Evolutionary conservation across 495 filamentous ascomycete species (phyloP), one percentile per base, ranked within the genome.

Genomic region (Neurospora sp.): DNA sequence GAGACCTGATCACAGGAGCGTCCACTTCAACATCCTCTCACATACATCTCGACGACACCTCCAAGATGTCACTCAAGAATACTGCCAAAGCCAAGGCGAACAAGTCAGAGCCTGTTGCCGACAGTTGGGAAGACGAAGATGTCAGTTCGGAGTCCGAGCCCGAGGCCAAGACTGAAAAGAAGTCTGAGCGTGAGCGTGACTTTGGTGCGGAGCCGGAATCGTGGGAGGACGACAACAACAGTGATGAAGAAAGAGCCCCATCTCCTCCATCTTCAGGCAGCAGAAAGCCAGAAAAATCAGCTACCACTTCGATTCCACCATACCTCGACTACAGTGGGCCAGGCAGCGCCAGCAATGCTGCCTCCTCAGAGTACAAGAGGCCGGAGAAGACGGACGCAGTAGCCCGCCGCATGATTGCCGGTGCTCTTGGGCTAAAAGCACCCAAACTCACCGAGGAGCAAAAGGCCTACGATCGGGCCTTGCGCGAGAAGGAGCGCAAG

Each of bases 311-410:
- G 2, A 1, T 65, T 8, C 53, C 53, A 35, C 53, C 53, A 65
- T 65, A 35, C 6, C 53, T 65, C 0, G 76, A 73, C 22, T 68
- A 70, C 42, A 74, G 45, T 68, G 69, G 44, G 69, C 70, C 70
- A 40, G 78, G 59, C 35, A 72, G 72, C 44, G 73, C 72, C 68
- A 71, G 41, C 71, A 53, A 41, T 7, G 69, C 73, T 8, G 37
- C 75, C 0, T 44, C 70, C 4, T 3, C 73, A 39, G 14, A 61
- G 40, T 75, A 75, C 22, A 80, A 83, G 61, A 80, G 94, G 71
- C 96, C 94, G 0, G 94, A 96, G 82, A 99, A 96, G 82, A 94
- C 94, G 72, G 96, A 94, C 73, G 93, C 94, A 3, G 93, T 95
- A 59, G 96, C 96, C 37, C 88, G 91, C 71, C 86, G 96, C 74